Percentiles rank a stretch among this genome's conserved stretches.
phyloP scores from a whole-genome alignment of 2,329 filamentous ascomycete species.

The Fusarium liriodendri region DNA sequence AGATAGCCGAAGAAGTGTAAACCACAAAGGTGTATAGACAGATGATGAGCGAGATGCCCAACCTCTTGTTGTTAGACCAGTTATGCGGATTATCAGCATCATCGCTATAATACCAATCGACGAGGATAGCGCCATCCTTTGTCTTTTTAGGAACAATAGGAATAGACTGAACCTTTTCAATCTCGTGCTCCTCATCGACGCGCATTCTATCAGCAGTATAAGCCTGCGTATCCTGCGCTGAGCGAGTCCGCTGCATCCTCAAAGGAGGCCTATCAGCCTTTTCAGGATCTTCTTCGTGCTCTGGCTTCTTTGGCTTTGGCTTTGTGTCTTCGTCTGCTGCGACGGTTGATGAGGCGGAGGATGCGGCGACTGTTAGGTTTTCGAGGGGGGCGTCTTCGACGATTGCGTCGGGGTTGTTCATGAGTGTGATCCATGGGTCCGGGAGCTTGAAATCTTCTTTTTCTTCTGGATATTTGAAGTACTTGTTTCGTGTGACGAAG shows the following conservation, averaged over 20 bases:
- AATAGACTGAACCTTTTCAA: constrained; percentile 59
- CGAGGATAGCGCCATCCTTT: constrained; percentile 62
- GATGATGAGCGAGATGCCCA: constrained; percentile 56
- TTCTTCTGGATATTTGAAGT: constrained; percentile 71
- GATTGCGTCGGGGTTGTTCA: constrained; percentile 45
- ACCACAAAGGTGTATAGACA: constrained; percentile 71
- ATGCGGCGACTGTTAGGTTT: constrained; percentile 29
- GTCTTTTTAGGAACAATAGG: constrained; percentile 62
- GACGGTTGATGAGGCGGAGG: constrained; percentile 39
- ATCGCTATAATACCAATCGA: constrained; percentile 67
- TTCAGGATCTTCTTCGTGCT: constrained; percentile 27
- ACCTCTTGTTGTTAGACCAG: constrained; percentile 59
- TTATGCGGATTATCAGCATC: constrained; percentile 68
- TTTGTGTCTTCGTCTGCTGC: constrained; percentile 18
- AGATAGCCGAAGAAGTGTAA: constrained; percentile 62
- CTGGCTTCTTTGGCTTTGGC: constrained; percentile 3
- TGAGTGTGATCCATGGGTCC: constrained; percentile 49
- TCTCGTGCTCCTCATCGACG: constrained; percentile 48
- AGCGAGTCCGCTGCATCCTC: constrained; percentile 40
- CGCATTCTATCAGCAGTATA: constrained; percentile 34
- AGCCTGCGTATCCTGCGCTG: constrained; percentile 33
- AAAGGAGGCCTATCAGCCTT: constrained; percentile 16
- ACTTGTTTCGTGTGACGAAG: constrained; percentile 61
- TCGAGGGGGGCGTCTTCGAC: constrained; percentile 21
- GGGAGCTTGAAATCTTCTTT: constrained; percentile 65